A percentile compares a stretch with the other conserved stretches of the same genome.
phyloP scores from a whole-genome alignment of 106 monocot species.

The Vanilla planifolia region DNA sequence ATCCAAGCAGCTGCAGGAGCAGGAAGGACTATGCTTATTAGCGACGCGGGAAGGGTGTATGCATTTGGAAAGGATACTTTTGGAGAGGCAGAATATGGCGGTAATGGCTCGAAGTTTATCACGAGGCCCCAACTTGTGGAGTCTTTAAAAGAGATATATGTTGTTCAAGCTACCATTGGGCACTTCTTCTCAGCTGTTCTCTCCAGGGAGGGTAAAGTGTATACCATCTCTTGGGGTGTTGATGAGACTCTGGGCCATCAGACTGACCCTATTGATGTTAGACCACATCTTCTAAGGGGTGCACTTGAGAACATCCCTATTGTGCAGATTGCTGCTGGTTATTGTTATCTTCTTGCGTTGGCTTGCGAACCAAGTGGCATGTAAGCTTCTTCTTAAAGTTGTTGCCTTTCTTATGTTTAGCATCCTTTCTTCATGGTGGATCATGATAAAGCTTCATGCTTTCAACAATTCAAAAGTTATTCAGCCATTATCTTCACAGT shows the following conservation, averaged over 20 bases:
- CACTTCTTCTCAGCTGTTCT: conserved; percentile 97
- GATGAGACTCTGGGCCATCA: conserved; percentile 82
- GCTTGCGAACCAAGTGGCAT: conserved; percentile 87
- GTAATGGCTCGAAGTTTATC: conserved; percentile 57
- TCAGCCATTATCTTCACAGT: too few relatives aligned
- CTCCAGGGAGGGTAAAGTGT: conserved; percentile 85
- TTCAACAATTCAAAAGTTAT: too few relatives aligned
- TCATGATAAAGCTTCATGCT: too few relatives aligned
- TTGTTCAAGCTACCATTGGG: conserved; percentile 93
- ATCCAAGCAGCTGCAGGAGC: conserved; percentile 94
- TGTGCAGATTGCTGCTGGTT: conserved; percentile 98
- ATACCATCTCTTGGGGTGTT: conserved; percentile 94
- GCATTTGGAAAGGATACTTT: conserved; percentile 93
- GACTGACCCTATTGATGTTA: conserved; percentile 69
- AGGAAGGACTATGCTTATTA: conserved; percentile 92
- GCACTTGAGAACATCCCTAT: conserved; percentile 78
- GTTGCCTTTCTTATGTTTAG: not conserved
- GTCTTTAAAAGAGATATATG: conserved; percentile 72
- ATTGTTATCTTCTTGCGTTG: conserved; percentile 88
- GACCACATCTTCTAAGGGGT: conserved; percentile 66
- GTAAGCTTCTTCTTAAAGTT: conserved; percentile 42
- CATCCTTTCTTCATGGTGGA: not conserved
- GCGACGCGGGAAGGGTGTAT: conserved; percentile 81
- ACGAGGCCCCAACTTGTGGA: conserved; percentile 68
- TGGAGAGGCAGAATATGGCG: conserved; percentile 77